phyloP scores from a whole-genome alignment of 805 yeast species.

The Wickerhamomyces ciferrii region DNA sequence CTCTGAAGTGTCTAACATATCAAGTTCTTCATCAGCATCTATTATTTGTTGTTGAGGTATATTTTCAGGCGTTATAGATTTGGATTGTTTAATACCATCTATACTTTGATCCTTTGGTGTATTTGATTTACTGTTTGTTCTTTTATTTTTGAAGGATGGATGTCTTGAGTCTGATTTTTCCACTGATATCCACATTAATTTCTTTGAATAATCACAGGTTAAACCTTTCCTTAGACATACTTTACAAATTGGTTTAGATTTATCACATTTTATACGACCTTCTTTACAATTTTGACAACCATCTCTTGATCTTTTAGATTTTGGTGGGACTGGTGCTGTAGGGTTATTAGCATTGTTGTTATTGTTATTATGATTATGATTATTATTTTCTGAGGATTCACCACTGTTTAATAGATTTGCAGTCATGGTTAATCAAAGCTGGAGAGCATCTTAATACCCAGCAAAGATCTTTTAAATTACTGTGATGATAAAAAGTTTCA shows the following conservation, averaged over 20 bases:
- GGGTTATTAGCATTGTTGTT: background rate
- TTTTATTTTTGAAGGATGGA: conserved; percentile 7
- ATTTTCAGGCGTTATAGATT: background rate
- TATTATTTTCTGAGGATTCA: background rate
- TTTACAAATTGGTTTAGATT: background rate
- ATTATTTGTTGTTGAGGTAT: background rate
- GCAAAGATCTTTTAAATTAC: background rate
- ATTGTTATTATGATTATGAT: too few species aligned
- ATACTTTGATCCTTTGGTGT: background rate
- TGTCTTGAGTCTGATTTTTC: conserved; percentile 8
- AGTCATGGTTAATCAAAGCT: background rate
- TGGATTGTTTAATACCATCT: too few species aligned
- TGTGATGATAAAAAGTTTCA: too few species aligned
- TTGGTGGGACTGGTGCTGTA: too few species aligned
- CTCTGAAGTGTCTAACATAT: background rate
- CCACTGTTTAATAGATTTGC: background rate
- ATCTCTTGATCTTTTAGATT: conserved; percentile 1
- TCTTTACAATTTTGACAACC: conserved; percentile 2
- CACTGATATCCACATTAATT: conserved; percentile 6
- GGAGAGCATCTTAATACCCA: background rate
- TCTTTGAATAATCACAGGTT: conserved; percentile 7
- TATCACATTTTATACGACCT: conserved; percentile 1
- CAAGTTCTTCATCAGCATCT: background rate
- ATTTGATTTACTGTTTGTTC: background rate
- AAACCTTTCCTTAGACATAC: background rate